Evolutionary conservation across 345 rosid species (phyloP).

Genomic region (Aurinia saxatilis): DNA sequence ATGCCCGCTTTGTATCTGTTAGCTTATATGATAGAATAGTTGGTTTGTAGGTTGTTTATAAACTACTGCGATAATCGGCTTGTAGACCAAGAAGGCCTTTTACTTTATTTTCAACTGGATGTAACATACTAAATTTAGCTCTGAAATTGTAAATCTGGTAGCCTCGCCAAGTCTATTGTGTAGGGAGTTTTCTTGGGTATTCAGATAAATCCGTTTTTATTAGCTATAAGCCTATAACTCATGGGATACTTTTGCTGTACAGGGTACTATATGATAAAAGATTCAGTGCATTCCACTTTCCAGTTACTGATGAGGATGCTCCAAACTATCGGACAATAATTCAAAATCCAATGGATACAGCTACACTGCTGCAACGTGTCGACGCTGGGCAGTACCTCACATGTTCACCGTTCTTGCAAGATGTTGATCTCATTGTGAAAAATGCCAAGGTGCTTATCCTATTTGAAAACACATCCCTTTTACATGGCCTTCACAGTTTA

Average conservation of each 20-base stretch:
- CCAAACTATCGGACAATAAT: conserved; percentile 83
- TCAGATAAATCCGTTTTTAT: not conserved
- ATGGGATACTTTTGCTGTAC: conserved; percentile 17
- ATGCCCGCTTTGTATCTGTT: not conserved
- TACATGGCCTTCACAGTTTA: not conserved
- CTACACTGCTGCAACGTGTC: conserved; percentile 83
- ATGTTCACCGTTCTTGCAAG: conserved; percentile 79
- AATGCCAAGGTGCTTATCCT: conserved; percentile 75
- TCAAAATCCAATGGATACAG: conserved; percentile 93
- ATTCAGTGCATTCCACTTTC: conserved; percentile 87
- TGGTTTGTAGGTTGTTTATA: not conserved
- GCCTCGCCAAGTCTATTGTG: not conserved
- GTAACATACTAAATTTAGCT: not conserved
- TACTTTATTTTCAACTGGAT: not conserved
- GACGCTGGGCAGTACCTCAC: conserved; percentile 84
- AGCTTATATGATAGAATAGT: not conserved
- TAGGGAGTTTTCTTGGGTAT: not conserved
- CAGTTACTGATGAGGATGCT: conserved; percentile 94
- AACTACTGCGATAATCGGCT: not conserved
- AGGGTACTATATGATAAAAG: conserved; percentile 88
- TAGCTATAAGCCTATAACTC: conserved; percentile 1
- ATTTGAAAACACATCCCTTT: not conserved
- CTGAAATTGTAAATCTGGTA: not conserved
- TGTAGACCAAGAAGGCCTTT: not conserved
- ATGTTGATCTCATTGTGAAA: conserved; percentile 74